Evolutionary conservation across 2,329 filamentous ascomycete species (phyloP).

Genomic region (Pseudohalonectria lignicola): DNA sequence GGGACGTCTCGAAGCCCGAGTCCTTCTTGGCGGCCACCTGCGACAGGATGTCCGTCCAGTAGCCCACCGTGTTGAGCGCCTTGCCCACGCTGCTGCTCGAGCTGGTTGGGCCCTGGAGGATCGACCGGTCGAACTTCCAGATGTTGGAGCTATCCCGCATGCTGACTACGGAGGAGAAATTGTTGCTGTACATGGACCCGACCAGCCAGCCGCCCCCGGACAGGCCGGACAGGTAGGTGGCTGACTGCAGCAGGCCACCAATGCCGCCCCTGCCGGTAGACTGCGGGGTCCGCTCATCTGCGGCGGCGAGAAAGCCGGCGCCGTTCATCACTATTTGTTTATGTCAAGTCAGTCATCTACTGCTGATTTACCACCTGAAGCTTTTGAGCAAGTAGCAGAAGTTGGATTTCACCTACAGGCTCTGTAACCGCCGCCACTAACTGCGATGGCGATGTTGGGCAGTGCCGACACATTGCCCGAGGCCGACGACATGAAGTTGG

Average conservation of each 20-base stretch:
- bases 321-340: constrained; percentile 55
- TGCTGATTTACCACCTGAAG: no score
- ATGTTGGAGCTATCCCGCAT: constrained; percentile 34
- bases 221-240: constrained; percentile 72
- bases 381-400: no score
- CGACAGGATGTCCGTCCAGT: constrained; percentile 47
- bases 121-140: constrained; percentile 22
- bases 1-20: constrained; percentile 55
- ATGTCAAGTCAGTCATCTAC: no score
- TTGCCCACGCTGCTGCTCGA: constrained; percentile 5
- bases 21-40: constrained; percentile 50
- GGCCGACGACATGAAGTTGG: constrained; percentile 54
- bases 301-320: constrained; percentile 68
- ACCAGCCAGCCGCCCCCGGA: constrained; percentile 80
- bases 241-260: constrained; percentile 68
- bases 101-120: constrained; percentile 18
- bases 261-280: constrained; percentile 55
- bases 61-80: constrained; percentile 24
- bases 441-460: constrained; percentile 58
- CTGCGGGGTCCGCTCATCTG: constrained; percentile 60
- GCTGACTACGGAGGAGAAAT: constrained; percentile 59
- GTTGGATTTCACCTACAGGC: no score
- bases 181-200: constrained; percentile 74
- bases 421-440: constrained; percentile 77
- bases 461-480: constrained; percentile 45